Percentiles rank a stretch among this genome's conserved stretches.
These are phyloP conservation scores for Aspergillus floridensis DNA, from an alignment of 2,329 filamentous ascomycete species.

Conservation along the genomic window DNA sequence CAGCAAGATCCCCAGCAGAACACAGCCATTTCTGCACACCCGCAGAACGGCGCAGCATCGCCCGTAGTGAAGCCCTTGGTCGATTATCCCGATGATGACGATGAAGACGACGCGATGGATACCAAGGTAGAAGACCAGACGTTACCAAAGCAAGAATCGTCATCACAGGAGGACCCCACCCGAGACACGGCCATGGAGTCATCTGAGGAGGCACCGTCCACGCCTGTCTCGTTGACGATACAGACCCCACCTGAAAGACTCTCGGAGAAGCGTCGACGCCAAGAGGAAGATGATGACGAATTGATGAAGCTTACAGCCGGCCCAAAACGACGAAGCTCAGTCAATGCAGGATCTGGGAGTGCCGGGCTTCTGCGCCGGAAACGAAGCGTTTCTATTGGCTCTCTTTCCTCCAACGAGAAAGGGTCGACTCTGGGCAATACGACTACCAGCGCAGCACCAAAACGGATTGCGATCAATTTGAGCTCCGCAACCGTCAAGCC, in stretches of 20 bases:
- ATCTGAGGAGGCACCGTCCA: constrained; percentile 25
- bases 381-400: constrained; percentile 31
- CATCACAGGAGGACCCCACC: constrained; percentile 17
- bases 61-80: constrained; percentile 71
- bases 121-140: constrained; percentile 40
- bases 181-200: constrained; percentile 24
- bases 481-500: constrained; percentile 27
- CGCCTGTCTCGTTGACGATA: constrained; percentile 22
- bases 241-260: constrained; percentile 67
- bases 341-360: constrained; percentile 33
- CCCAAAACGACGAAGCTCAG: constrained; percentile 47
- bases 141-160: constrained; percentile 14
- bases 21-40: constrained; percentile 29
- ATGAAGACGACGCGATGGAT: constrained; percentile 69
- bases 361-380: constrained; percentile 34
- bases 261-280: constrained; percentile 80
- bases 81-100: constrained; percentile 89
- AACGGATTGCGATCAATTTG: constrained; percentile 43
- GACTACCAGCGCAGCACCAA: constrained; percentile 26
- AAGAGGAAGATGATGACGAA: constrained; percentile 89
- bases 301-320: constrained; percentile 71
- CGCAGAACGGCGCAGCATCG: constrained; percentile 60
- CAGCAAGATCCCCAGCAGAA: constrained; percentile 37
- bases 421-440: constrained; percentile 16
- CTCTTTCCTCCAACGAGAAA: constrained; percentile 27